Base-by-base conservation (phyloP, 2,329 filamentous ascomycete species). In the Tolypocladium tundrense region DNA sequence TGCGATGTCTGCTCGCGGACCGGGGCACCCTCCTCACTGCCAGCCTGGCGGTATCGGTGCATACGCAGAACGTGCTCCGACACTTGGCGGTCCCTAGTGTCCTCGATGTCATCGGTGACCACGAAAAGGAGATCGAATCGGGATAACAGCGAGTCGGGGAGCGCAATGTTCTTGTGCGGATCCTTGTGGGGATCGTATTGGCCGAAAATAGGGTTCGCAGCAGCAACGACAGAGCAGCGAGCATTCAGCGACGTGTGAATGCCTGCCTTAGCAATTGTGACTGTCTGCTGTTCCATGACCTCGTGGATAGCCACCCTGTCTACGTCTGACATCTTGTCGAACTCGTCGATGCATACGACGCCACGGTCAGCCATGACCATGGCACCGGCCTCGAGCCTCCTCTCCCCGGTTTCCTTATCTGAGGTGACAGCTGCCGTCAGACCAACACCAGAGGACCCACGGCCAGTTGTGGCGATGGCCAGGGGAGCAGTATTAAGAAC, bases 281-380 rank as follows among this genome's bases (percentile, higher is more conserved):
- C 94, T 0, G 94, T 99, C 75, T 99, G 94, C 76, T 99, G 94
- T 75, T 99, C 94, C 94, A 99, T 99, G 64, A 99, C 94, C 89
- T 99, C 94, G 83, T 99, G 94, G 66, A 99, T 99, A 53, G 94
- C 94, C 4, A 99, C 94, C 70, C 94, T 86, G 73, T 99, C 94
- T 59, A 97, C 88, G 70, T 99, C 94, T 58, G 91, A 97, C 94
- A 99, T 99, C 74, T 99, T 99, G 78, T 99, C 94, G 65, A 99
- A 99, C 69, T 99, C 94, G 70, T 99, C 94, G 64, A 99, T 99
- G 77, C 94, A 99, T 40, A 99, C 94, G 13, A 99, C 93, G 65
- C 94, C 94, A 62, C 94, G 88, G 72, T 99, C 94, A 62, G 87
- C 94, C 68, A 99, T 90, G 60, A 99, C 94, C 94, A 99, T 99